Evolutionary conservation across 352 stramenopile species (phyloP), one percentile per base, ranked within the genome.

Genomic region (Labyrinthula sp.): DNA sequence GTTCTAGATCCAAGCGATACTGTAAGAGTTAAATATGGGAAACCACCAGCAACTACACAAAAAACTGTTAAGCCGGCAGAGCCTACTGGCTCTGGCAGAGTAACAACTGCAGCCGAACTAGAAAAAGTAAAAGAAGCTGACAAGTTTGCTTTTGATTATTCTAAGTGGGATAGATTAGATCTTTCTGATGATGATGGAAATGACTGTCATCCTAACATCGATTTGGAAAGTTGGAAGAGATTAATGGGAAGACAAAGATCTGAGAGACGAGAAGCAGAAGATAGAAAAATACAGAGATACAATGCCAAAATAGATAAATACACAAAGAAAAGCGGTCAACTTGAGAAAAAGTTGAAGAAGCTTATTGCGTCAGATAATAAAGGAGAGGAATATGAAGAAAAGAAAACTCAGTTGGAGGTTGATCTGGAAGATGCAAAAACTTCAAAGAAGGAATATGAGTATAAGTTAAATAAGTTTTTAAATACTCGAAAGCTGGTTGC

Each of bases 191-290:
- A 88, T 48, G 76, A 88, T 61, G 73, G 70, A 23, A 74, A 52
- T 8, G 43, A 88, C 62, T 69, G 71, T 26, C 76, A 88, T 52
- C 76, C 76, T 25, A 88, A 88, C 59, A 88, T 88, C 62, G 75
- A 84, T 45, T 72, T 72, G 47, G 46, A 47, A 25, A 57, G 27
- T 45, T 56, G 34, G 41, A 58, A 41, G 46, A 27, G 68, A 69
- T 54, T 70, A 55, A 47, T 77, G 68, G 66, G 25, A 31, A 26
- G 57, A 8, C 56, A 57, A 27, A 24, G 45, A 20, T 9, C 23
- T 17, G 47, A 25, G 24, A 40, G 47, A 7, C 24, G 47, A 8
- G 38, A 62, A 31, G 56, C 48, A 15, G 59, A 60, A 21, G 47
- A 49, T 23, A 52, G 60, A 12, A 36, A 40, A 21, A 49, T 37